Evolutionary conservation across 2,329 filamentous ascomycete genomes (phyloP).

Genomic region (Penicillium sp.): DNA sequence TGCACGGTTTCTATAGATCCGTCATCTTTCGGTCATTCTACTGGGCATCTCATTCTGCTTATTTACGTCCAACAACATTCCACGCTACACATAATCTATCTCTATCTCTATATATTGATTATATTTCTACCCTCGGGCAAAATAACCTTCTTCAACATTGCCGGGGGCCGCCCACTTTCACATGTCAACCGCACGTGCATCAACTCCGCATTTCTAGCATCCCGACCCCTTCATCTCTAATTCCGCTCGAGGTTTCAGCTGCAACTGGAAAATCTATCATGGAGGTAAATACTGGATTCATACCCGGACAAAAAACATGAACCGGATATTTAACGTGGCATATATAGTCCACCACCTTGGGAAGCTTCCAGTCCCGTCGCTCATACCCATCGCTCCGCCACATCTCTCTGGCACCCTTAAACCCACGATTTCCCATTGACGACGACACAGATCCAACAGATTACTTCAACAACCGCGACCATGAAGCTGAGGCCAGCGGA

Average conservation of each 20-base stretch:
- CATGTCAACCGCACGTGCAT: constrained; percentile 25
- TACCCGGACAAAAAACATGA: not conserved
- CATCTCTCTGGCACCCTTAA: constrained; percentile 62
- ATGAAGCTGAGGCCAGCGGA: constrained; percentile 30
- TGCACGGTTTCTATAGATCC: not conserved
- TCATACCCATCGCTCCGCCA: constrained; percentile 61
- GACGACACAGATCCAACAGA: constrained; percentile 42
- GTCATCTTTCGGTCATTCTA: not conserved
- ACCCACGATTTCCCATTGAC: constrained; percentile 55
- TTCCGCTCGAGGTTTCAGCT: constrained; percentile 2
- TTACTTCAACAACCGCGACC: constrained; percentile 31
- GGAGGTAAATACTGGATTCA: constrained; percentile 24
- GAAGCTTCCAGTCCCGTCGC: constrained; percentile 47
- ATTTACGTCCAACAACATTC: not conserved
- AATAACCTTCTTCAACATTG: not conserved
- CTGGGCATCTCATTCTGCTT: not conserved
- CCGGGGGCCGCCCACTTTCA: constrained; percentile 20
- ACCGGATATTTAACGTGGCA: not conserved
- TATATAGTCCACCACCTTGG: constrained; percentile 27
- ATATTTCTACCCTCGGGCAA: not conserved
- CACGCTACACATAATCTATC: not conserved
- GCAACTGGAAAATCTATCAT: constrained; percentile 15
- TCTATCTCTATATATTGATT: not conserved
- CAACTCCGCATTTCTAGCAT: constrained; percentile 26
- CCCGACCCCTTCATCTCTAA: constrained; percentile 8